phyloP scores from a whole-genome alignment of 2,329 filamentous ascomycete species.

The Myriosclerotinia scirpicola region DNA sequence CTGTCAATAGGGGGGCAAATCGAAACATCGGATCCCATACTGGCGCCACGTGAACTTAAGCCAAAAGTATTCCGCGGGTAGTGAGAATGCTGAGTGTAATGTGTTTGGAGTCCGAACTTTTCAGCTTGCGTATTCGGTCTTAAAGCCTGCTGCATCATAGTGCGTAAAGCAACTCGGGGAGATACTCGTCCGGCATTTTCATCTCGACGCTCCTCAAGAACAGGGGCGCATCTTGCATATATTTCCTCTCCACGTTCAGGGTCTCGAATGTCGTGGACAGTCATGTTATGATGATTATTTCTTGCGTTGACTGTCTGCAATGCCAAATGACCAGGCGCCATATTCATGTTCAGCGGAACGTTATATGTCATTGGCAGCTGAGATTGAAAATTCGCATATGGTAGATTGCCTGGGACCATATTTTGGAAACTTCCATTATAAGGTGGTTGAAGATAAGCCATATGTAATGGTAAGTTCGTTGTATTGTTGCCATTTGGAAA shows the following conservation, averaged over 20 bases:
- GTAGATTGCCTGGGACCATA: background rate
- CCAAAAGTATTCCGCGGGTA: background rate
- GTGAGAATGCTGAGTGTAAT: slow-evolving; percentile 13
- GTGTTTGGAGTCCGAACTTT: background rate
- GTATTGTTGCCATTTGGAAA: background rate
- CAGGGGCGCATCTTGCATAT: background rate
- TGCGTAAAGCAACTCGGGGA: slow-evolving; percentile 18
- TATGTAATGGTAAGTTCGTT: slow-evolving; percentile 10
- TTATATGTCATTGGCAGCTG: slow-evolving; percentile 14
- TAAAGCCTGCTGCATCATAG: slow-evolving; percentile 17
- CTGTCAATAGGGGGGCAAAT: slow-evolving; percentile 10
- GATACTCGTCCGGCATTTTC: background rate
- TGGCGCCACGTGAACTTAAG: background rate
- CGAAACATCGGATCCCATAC: slow-evolving; percentile 7
- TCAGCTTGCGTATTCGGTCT: background rate
- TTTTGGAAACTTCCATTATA: slow-evolving; percentile 7
- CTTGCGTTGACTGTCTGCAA: background rate
- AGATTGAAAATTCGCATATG: background rate
- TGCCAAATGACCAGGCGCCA: slow-evolving; percentile 5
- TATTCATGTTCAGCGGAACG: slow-evolving; percentile 9
- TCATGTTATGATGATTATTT: background rate
- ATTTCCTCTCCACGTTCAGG: background rate
- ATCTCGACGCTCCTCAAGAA: slow-evolving; percentile 3
- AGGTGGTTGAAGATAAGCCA: slow-evolving; percentile 10
- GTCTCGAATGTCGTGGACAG: background rate